Base-by-base conservation (phyloP, 345 rosid species). In the Gossypium australe region DNA sequence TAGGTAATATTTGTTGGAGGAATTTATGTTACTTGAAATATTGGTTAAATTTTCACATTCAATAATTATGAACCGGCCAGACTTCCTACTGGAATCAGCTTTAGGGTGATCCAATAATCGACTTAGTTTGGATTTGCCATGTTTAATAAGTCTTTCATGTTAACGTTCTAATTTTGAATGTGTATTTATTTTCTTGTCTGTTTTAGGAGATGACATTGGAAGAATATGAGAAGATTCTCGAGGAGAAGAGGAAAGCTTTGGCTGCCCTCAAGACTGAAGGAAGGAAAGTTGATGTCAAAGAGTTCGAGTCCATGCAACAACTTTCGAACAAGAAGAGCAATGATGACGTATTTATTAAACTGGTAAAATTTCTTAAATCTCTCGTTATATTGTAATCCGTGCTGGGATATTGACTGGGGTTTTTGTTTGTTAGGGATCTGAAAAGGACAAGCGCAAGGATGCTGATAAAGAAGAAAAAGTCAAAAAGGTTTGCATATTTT, bases 171-270 rank as follows among this genome's bases (percentile, higher is more conserved):
- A 18, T 55, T 41, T 67, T 57, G 41, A 65, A 11, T 25, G 6
- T 63, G 11, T 27, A 11, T 49, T 20, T 38, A 18, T 13, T 9
- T 9, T 49, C 17, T 6, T 6, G 1, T 25, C 48, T 27, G 34
- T 43, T 3, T 51, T 76, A 96, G 99, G 95, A 96, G 82, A 96
- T 93, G 99, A 96, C 99, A 41, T 73, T 93, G 76, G 98, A 92
- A 77, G 98, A 96, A 87, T 96, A 96, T 78, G 85, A 96, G 86
- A 96, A 92, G 80, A 80, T 96, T 45, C 90, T 58, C 18, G 97
- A 90, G 79, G 98, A 93, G 82, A 90, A 88, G 83, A 90, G 86
- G 81, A 93, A 93, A 80, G 85, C 90, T 63, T 78, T 96, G 85
- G 88, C 80, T 38, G 82, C 87, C 0, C 61, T 78, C 82, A 90